Evolutionary conservation across 2,329 filamentous ascomycete species (phyloP).

Genomic region (Sporothrix schenckii): DNA sequence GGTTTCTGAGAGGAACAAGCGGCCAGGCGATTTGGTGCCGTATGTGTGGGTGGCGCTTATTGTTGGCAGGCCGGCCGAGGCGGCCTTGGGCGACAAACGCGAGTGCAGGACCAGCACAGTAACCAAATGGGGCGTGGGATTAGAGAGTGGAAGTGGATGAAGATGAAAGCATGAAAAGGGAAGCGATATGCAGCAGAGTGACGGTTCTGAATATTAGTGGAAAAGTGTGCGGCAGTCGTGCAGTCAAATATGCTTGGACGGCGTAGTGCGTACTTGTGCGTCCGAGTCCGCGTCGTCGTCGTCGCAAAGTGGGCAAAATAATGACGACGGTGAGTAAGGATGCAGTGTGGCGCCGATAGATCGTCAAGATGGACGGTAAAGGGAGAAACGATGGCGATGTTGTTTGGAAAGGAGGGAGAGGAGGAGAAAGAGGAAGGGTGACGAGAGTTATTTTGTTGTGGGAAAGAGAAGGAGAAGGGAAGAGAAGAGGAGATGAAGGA

Average conservation of each 20-base stretch:
- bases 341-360: background rate
- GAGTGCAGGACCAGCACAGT: too few species aligned
- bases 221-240: background rate
- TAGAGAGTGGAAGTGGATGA: conserved; percentile 1
- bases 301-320: conserved; percentile 11
- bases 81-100: background rate
- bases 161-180: background rate
- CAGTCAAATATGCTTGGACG: background rate
- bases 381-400: background rate
- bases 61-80: conserved; percentile 28
- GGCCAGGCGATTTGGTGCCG: conserved; percentile 16
- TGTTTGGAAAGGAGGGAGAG: background rate
- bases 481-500: background rate
- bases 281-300: background rate
- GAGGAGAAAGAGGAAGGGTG: background rate
- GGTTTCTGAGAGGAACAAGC: background rate
- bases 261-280: background rate
- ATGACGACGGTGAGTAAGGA: conserved; percentile 10
- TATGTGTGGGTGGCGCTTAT: conserved; percentile 30
- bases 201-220: background rate
- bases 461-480: background rate
- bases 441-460: background rate
- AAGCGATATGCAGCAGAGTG: background rate
- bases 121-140: conserved; percentile 22
- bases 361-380: background rate